Evolutionary conservation across 352 stramenopile species (phyloP).

Genomic region (Globisporangium splendens): DNA sequence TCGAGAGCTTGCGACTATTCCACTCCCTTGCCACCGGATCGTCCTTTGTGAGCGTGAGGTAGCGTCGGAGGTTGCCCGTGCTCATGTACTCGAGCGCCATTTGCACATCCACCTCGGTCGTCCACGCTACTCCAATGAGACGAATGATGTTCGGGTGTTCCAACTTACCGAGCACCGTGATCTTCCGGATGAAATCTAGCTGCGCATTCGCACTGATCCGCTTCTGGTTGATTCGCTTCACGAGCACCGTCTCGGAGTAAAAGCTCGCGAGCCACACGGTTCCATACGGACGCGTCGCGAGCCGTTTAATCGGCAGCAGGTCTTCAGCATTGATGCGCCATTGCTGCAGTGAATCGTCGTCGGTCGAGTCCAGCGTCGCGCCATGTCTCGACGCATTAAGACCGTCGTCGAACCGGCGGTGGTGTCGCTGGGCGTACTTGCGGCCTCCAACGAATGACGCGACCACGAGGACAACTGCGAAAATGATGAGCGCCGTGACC

Average conservation of each 20-base stretch:
- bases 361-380: conserved; percentile 15
- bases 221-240: conserved; percentile 22
- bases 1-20: conserved; percentile 48
- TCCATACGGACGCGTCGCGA: conserved; percentile 16
- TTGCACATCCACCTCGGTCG: conserved; percentile 41
- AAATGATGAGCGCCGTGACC: conserved; percentile 9
- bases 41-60: conserved; percentile 31
- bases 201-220: conserved; percentile 16
- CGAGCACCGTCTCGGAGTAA: conserved; percentile 13
- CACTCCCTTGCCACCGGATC: conserved; percentile 30
- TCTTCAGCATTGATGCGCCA: conserved; percentile 16
- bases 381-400: conserved; percentile 11
- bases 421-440: neutral
- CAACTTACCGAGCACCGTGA: conserved; percentile 56
- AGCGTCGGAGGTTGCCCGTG: conserved; percentile 54
- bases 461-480: conserved; percentile 12
- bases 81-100: conserved; percentile 77
- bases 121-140: conserved; percentile 79
- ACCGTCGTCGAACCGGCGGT: neutral
- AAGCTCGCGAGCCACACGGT: conserved; percentile 18
- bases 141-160: conserved; percentile 76
- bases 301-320: conserved; percentile 14
- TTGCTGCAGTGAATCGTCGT: conserved; percentile 11
- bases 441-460: conserved; percentile 2
- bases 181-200: conserved; percentile 56